Percentiles rank a stretch among this genome's conserved stretches.
phyloP scores from a whole-genome alignment of 441 rosid species.

The Aleurites moluccanus region DNA sequence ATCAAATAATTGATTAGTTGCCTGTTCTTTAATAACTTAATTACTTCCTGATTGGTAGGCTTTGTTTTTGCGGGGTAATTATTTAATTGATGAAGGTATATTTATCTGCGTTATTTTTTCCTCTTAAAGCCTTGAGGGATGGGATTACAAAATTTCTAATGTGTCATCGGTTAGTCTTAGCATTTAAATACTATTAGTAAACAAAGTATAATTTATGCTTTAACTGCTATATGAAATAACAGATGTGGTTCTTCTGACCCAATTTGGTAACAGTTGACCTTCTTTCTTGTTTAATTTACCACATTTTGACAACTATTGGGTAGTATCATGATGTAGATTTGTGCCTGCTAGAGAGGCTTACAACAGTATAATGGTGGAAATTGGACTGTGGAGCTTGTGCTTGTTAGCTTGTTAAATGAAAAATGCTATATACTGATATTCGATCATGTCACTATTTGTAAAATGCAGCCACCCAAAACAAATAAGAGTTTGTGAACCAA shows the following conservation, averaged over 20 bases:
- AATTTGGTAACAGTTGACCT: too few species aligned
- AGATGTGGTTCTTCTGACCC: background rate
- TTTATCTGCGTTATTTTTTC: slow-evolving; percentile 2
- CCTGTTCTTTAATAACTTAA: background rate
- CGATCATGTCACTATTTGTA: background rate
- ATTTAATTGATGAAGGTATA: background rate
- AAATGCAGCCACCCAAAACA: background rate
- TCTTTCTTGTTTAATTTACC: background rate
- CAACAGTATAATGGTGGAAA: background rate
- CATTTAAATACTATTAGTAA: background rate
- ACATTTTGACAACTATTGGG: background rate
- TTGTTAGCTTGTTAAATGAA: background rate
- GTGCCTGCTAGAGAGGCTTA: background rate
- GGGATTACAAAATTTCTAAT: background rate
- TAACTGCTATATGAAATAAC: background rate
- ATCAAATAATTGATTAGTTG: background rate
- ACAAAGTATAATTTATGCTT: background rate
- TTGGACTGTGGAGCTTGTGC: background rate
- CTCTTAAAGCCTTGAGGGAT: background rate
- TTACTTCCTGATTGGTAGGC: background rate
- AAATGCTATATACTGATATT: background rate
- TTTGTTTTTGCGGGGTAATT: background rate
- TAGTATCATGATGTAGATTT: background rate
- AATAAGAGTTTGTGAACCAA: background rate
- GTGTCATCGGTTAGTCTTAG: background rate